Evolutionary conservation across 2,329 filamentous ascomycete genomes (phyloP).

Genomic region (Aspergillus tubingensis): DNA sequence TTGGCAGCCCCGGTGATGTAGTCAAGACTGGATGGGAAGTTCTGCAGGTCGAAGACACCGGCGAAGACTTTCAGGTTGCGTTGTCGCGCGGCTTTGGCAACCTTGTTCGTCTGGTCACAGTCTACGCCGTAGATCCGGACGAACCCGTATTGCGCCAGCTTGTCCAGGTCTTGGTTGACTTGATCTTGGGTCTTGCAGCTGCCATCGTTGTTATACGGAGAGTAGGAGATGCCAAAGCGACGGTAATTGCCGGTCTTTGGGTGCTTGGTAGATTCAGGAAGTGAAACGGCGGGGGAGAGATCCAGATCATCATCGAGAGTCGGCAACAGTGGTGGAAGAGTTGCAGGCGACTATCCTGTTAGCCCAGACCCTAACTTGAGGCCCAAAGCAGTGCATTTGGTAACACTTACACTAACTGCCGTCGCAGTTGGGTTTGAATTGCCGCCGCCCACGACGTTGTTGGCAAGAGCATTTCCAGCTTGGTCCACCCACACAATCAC

Average conservation of each 20-base stretch:
- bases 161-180: constrained; percentile 65
- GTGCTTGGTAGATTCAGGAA: constrained; percentile 3
- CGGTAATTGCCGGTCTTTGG: constrained; percentile 10
- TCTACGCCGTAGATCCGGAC: constrained; percentile 80
- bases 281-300: constrained; percentile 6
- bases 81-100: constrained; percentile 64
- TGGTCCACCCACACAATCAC: constrained; percentile 63
- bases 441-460: constrained; percentile 42
- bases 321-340: neutral
- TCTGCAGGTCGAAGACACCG: constrained; percentile 68
- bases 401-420: constrained; percentile 16
- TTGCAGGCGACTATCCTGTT: neutral
- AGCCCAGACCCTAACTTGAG: neutral
- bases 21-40: constrained; percentile 59
- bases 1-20: constrained; percentile 58
- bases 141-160: constrained; percentile 59
- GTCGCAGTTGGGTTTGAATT: constrained; percentile 8
- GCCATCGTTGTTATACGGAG: constrained; percentile 58
- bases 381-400: neutral
- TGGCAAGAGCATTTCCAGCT: constrained; percentile 51
- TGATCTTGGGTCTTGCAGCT: constrained; percentile 67
- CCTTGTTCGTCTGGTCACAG: constrained; percentile 69
- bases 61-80: constrained; percentile 71
- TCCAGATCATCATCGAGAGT: neutral
- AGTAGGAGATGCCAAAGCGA: constrained; percentile 57